These are phyloP conservation scores for Candida ficus DNA, from an alignment of 805 yeast genomes.

Conservation along the genomic window DNA sequence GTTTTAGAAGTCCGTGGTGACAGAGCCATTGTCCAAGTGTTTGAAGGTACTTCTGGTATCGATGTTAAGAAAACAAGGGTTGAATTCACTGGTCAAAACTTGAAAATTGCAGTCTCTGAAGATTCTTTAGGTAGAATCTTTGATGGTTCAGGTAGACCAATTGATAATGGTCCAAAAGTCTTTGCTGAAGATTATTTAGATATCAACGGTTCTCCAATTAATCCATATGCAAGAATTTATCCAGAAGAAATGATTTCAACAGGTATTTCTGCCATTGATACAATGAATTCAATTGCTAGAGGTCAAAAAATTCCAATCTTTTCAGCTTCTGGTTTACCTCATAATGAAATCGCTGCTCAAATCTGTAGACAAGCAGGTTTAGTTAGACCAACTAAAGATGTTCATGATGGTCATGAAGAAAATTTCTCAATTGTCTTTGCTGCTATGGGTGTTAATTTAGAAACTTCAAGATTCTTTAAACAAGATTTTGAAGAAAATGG, in stretches of 20 bases:
- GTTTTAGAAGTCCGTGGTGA: conserved; percentile 96
- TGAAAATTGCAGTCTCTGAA: conserved; percentile 92
- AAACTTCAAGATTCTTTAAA: conserved; percentile 96
- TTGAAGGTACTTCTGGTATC: conserved; percentile 98
- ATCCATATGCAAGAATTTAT: conserved; percentile 96
- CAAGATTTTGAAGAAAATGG: conserved; percentile 99
- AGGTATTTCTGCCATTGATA: conserved; percentile 97
- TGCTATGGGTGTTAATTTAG: conserved; percentile 99
- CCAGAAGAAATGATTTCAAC: conserved; percentile 99
- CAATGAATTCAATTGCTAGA: conserved; percentile 99
- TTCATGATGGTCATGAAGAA: conserved; percentile 99
- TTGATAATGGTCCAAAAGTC: conserved; percentile 96
- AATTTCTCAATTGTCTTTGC: conserved; percentile 98
- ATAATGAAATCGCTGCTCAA: conserved; percentile 99
- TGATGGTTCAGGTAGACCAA: conserved; percentile 98
- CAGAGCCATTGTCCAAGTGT: conserved; percentile 97
- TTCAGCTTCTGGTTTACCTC: conserved; percentile 99
- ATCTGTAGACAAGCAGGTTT: conserved; percentile 99
- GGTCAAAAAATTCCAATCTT: conserved; percentile 99
- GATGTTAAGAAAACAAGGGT: conserved; percentile 97
- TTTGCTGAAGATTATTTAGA: conserved; percentile 98
- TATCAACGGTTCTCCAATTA: conserved; percentile 98
- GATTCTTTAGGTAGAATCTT: conserved; percentile 97
- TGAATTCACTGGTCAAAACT: conserved; percentile 92
- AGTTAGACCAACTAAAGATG: conserved; percentile 99